Evolutionary conservation across 2,329 filamentous ascomycete genomes (phyloP).

Genomic region (Elsinoe arachidis): DNA sequence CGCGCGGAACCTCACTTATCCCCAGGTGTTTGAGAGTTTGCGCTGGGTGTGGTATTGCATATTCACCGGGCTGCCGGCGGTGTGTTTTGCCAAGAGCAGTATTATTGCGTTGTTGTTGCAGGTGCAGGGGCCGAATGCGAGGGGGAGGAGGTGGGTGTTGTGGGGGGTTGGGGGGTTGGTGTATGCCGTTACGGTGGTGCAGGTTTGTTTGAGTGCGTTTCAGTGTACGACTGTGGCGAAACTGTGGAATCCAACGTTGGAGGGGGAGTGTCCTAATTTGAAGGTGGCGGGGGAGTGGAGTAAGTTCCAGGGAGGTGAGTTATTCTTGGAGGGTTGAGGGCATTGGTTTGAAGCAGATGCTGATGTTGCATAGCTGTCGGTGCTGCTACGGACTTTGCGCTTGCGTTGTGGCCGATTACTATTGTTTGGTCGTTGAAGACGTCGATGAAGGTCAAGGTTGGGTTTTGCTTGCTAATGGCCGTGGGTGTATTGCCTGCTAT

Average conservation of each 20-base stretch:
- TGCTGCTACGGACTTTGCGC: neutral
- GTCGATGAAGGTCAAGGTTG: conserved; percentile 6
- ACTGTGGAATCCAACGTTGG: neutral
- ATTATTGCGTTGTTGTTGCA: conserved; percentile 5
- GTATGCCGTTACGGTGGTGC: neutral
- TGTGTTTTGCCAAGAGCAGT: neutral
- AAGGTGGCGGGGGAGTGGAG: neutral
- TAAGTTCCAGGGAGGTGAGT: conserved; percentile 8
- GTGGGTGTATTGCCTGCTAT: neutral
- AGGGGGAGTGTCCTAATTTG: neutral
- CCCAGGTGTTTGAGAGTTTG: neutral
- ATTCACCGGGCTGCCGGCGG: conserved; percentile 1
- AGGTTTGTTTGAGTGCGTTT: neutral
- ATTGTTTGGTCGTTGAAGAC: neutral
- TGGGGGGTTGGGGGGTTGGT: neutral
- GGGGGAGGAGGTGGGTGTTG: neutral
- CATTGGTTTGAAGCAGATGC: neutral
- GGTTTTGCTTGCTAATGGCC: conserved; percentile 5
- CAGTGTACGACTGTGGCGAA: neutral
- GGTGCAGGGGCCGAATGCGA: neutral
- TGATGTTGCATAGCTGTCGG: neutral
- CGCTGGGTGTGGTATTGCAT: conserved; percentile 4
- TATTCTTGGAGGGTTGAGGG: neutral
- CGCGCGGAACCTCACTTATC: neutral
- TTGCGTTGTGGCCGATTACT: neutral